Evolutionary conservation across 2,329 filamentous ascomycete genomes (phyloP).

Genomic region (Periconia sp.): DNA sequence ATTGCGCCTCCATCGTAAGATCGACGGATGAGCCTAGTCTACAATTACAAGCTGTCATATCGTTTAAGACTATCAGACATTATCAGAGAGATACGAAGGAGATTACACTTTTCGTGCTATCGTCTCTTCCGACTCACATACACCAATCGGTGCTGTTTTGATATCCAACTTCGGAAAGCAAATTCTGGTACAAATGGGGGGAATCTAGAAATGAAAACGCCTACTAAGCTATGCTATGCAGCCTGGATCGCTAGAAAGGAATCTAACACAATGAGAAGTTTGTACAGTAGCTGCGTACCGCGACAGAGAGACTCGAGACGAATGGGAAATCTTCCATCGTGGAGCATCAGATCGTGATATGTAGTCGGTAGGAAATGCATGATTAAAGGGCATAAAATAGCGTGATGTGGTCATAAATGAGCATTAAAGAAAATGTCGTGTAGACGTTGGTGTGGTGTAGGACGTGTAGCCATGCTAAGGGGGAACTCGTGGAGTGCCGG

Average conservation of each 20-base stretch:
- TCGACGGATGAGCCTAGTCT: constrained; percentile 10
- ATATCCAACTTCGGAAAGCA: constrained; percentile 1
- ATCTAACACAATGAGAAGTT: constrained; percentile 17
- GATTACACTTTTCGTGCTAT: background rate
- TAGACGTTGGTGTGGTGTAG: constrained; percentile 4
- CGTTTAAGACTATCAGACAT: constrained; percentile 22
- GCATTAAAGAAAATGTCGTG: constrained; percentile 19
- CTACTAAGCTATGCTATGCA: constrained; percentile 41
- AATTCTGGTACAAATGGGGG: constrained; percentile 14
- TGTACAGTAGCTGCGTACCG: constrained; percentile 28
- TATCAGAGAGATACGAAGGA: no score
- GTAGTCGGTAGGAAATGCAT: constrained; percentile 24
- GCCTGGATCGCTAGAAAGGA: constrained; percentile 13
- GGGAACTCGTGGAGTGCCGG: no score
- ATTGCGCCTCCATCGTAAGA: constrained; percentile 19
- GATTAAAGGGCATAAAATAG: constrained; percentile 36
- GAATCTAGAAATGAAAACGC: constrained; percentile 31
- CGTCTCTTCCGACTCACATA: background rate
- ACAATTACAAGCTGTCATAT: constrained; percentile 29
- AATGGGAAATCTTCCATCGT: no score
- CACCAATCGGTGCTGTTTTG: no score
- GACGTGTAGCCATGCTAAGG: constrained; percentile 1
- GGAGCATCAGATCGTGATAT: constrained; percentile 27
- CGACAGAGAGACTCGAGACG: constrained; percentile 23
- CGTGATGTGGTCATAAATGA: constrained; percentile 23